phyloP scores from a whole-genome alignment of 2,329 filamentous ascomycete genomes.

The Huntiella abstrusa region DNA sequence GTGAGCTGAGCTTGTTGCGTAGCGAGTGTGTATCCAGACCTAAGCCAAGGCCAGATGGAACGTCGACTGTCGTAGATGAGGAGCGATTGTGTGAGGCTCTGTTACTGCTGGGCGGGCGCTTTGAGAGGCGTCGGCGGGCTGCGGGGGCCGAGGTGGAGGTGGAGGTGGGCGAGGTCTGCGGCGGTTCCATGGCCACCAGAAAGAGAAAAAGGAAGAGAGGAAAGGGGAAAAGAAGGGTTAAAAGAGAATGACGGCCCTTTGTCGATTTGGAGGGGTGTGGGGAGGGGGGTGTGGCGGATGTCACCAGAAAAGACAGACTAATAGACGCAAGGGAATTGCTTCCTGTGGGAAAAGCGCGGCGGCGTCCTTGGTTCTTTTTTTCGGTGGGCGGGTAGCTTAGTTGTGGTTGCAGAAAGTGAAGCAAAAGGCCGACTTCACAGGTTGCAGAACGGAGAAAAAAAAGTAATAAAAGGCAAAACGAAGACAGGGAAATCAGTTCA shows the following conservation, averaged over 20 bases:
- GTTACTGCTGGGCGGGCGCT: slow-evolving; percentile 31
- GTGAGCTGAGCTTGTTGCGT: slow-evolving; percentile 44
- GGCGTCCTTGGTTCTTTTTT: no score
- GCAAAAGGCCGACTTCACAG: no score
- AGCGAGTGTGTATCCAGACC: slow-evolving; percentile 37
- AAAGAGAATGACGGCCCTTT: slow-evolving; percentile 1
- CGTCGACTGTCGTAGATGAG: slow-evolving; percentile 16
- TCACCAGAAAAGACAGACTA: neutral
- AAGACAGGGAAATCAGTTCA: no score
- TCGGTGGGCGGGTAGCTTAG: no score
- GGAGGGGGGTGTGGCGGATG: neutral
- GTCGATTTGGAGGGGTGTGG: no score
- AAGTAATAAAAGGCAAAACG: no score
- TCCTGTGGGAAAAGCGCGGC: no score
- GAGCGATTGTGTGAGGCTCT: slow-evolving; percentile 10
- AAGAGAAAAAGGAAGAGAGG: slow-evolving; percentile 1
- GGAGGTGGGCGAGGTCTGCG: slow-evolving; percentile 12
- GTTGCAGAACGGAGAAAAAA: no score
- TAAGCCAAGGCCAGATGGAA: slow-evolving; percentile 30
- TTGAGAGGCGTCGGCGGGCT: slow-evolving; percentile 42
- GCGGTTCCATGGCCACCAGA: slow-evolving; percentile 8
- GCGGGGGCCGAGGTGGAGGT: slow-evolving; percentile 22
- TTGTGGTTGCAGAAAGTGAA: no score
- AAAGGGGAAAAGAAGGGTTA: neutral
- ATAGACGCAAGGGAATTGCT: neutral